A percentile compares a stretch with the other conserved stretches of the same genome.
Conservation (phyloP, 2,329 filamentous ascomycete genomes). For the Hyphodiscus sp. region DNA sequence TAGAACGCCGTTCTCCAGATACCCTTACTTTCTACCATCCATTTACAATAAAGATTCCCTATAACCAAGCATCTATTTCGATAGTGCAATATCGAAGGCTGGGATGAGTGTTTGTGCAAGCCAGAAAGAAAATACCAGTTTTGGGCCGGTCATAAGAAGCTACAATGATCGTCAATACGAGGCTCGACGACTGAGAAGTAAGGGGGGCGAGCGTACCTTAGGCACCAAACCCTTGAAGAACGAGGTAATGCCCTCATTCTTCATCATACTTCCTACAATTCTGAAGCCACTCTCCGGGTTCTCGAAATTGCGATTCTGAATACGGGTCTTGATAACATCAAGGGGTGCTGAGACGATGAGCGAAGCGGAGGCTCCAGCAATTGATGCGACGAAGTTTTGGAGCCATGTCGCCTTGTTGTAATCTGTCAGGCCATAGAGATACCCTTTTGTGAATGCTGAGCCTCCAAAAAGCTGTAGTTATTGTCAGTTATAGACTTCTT, state of each 20-base stretch:
- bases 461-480: constrained; percentile 77
- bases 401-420: constrained; percentile 94
- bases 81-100: constrained; percentile 63
- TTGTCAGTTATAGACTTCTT: constrained; percentile 14
- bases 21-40: constrained; percentile 4
- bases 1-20: constrained; percentile 13
- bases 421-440: constrained; percentile 80
- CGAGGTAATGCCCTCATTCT: constrained; percentile 74
- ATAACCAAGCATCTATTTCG: constrained; percentile 16
- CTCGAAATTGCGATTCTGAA: constrained; percentile 98
- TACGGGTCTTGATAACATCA: constrained; percentile 96
- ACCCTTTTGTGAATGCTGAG: constrained; percentile 95
- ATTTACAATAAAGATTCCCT: constrained; percentile 9
- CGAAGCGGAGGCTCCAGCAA: constrained; percentile 91
- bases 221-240: constrained; percentile 98
- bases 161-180: constrained; percentile 23
- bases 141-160: constrained; percentile 97
- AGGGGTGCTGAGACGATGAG: constrained; percentile 91
- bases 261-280: constrained; percentile 88
- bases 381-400: constrained; percentile 96
- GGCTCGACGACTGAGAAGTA: background rate
- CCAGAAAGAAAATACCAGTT: constrained; percentile 99
- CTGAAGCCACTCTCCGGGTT: constrained; percentile 91
- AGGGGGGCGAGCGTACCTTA: constrained; percentile 52
- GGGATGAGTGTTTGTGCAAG: constrained; percentile 97